Evolutionary conservation across 345 rosid species (phyloP).

Genomic region (Arabidopsis arenosa): DNA sequence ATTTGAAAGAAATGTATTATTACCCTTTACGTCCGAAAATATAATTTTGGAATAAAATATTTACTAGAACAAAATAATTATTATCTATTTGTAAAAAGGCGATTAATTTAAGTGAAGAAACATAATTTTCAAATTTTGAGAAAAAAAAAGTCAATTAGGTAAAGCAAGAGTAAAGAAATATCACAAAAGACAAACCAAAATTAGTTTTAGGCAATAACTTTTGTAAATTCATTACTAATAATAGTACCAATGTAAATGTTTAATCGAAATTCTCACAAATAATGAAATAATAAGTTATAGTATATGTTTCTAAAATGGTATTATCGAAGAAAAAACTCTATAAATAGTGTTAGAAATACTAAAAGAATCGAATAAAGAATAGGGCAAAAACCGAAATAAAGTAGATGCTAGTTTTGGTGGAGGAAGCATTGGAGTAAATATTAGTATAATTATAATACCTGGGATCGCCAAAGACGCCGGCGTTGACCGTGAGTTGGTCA

Average conservation of each 20-base stretch:
- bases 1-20: neutral
- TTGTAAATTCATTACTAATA: neutral
- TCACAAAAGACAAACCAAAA: neutral
- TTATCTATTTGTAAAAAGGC: neutral
- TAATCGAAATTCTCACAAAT: slow-evolving; percentile 1
- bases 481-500: slow-evolving; percentile 70
- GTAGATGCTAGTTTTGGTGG: slow-evolving; percentile 10
- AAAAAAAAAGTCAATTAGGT: neutral
- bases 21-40: slow-evolving; percentile 8
- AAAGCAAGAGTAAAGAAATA: neutral
- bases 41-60: neutral
- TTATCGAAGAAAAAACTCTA: neutral
- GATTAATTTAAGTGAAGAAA: neutral
- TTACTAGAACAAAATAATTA: neutral
- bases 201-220: neutral
- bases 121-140: neutral
- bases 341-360: neutral
- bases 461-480: slow-evolving; percentile 79
- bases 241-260: neutral
- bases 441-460: slow-evolving; percentile 54
- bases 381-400: neutral
- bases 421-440: neutral
- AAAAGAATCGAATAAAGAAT: slow-evolving; percentile 9
- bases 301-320: neutral
- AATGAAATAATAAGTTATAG: neutral